Base-by-base conservation (phyloP, 306 rosid genomes). In the Dryas octopetala region DNA sequence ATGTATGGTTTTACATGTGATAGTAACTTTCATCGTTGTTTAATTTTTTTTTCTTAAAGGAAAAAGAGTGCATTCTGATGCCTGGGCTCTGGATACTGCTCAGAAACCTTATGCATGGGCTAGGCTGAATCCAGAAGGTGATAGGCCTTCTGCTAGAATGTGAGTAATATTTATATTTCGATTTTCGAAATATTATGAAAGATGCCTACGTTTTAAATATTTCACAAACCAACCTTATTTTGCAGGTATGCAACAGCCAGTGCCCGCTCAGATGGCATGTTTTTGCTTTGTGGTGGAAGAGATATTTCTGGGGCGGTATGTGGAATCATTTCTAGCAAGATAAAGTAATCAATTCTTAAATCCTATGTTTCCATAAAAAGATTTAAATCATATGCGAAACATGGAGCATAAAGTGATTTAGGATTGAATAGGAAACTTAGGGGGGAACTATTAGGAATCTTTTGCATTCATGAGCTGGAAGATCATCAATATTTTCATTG, bases 201-300 rank as follows among this genome's bases (percentile, higher is more conserved):
- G 38, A 62, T 72, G 70, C 32, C 16, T 62, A 60, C 28, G 63
- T 43, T 81, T 75, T 70, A 41, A 71, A 62, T 52, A 55, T 79
- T 66, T 46, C 59, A 26, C 66, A 57, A 76, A 45, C 71, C 54
- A 74, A 69, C 81, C 84, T 73, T 82, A 70, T 85, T 79, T 67
- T 86, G 81, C 84, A 96, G 99, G 99, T 96, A 96, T 50, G 99
- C 98, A 28, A 96, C 99, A 68, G 99, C 96, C 69, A 90, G 99
- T 87, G 91, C 98, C 58, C 99, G 99, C 67, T 88, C 99, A 80
- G 99, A 96, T 86, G 99, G 99, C 76, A 96, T 96, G 99, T 89
- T 96, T 88, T 83, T 96, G 83, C 94, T 96, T 76, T 96, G 99
- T 72, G 99, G 99, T 71, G 99, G 99, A 86, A 89, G 99, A 78